Conservation (phyloP, 371 early-diverging fungal genomes). For the Zancudomyces culisetae region DNA sequence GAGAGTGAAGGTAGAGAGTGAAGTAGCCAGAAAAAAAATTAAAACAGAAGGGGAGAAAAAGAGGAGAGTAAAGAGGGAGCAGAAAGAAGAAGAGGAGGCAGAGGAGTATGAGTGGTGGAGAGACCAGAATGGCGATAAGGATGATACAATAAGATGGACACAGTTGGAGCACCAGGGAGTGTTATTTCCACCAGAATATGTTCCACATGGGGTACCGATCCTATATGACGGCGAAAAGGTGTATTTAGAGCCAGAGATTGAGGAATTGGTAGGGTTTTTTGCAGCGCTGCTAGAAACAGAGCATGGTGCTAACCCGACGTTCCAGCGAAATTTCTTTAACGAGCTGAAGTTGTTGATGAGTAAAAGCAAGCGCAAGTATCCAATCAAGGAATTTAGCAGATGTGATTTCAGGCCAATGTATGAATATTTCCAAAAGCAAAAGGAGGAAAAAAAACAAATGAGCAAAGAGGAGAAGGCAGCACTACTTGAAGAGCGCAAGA, state of each 20-base stretch:
- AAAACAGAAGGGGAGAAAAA: not conserved
- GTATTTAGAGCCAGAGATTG: slow-evolving; percentile 57
- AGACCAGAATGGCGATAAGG: slow-evolving; percentile 26
- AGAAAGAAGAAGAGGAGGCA: slow-evolving; percentile 5
- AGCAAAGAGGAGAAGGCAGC: slow-evolving; percentile 79
- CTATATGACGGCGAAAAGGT: slow-evolving; percentile 63
- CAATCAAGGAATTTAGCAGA: slow-evolving; percentile 52
- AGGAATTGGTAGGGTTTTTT: slow-evolving; percentile 90
- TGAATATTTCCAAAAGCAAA: slow-evolving; percentile 52
- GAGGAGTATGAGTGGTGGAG: slow-evolving; percentile 34
- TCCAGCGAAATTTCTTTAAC: slow-evolving; percentile 77
- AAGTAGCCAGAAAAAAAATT: not conserved
- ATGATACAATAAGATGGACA: slow-evolving; percentile 57
- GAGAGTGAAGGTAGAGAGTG: not conserved
- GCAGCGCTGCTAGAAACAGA: slow-evolving; percentile 73
- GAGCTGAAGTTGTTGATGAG: slow-evolving; percentile 56
- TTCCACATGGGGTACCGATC: slow-evolving; percentile 76
- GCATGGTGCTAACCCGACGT: slow-evolving; percentile 60
- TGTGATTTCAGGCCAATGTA: slow-evolving; percentile 83
- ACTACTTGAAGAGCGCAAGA: slow-evolving; percentile 50
- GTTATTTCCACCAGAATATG: slow-evolving; percentile 80
- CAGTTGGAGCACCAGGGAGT: slow-evolving; percentile 79
- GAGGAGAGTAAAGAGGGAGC: too few relatives aligned
- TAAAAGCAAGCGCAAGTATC: slow-evolving; percentile 36
- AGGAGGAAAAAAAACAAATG: slow-evolving; percentile 61